Base-by-base conservation (phyloP, 345 rosid species). In the Gossypium mustelinum region DNA sequence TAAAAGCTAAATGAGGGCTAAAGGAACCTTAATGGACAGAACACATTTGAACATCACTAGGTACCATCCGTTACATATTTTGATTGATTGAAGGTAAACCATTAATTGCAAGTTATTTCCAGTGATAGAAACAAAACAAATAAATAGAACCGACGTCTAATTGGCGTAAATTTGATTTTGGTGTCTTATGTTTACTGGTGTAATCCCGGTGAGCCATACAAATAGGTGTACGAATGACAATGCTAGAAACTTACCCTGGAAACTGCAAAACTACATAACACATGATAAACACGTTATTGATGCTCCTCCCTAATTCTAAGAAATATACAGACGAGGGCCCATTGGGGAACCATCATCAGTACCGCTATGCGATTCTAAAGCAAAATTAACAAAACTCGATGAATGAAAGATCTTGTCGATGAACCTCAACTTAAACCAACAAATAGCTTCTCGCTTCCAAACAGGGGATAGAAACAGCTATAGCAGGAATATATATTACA, bases 391-490 rank as follows among this genome's bases (percentile, higher is more conserved):
- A 80, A 76, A 76, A 84, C 75, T 74, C 78, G 85, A 84, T 77
- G 86, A 86, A 83, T 82, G 86, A 86, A 83, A 81, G 82, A 79
- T 73, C 75, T 54, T 39, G 85, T 78, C 57, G 70, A 78, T 74
- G 80, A 84, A 69, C 80, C 89, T 82, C 84, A 84, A 77, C 81
- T 84, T 78, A 78, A 63, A 83, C 76, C 74, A 84, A 78, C 79
- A 69, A 84, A 84, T 79, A 67, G 80, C 62, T 74, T 73, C 74
- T 74, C 65, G 75, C 76, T 78, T 79, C 73, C 70, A 76, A 80
- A 78, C 56, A 16, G 85, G 75, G 60, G 75, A 79, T 83, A 79
- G 89, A 86, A 82, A 82, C 84, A 70, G 55, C 77, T 39, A 48
- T 11, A 79, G 78, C 75, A 54, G 69, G 63, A 78, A 81, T 47